Evolutionary conservation across 1,284 basidiomycete species (phyloP).

Genomic region (Wolfiporia cocos): DNA sequence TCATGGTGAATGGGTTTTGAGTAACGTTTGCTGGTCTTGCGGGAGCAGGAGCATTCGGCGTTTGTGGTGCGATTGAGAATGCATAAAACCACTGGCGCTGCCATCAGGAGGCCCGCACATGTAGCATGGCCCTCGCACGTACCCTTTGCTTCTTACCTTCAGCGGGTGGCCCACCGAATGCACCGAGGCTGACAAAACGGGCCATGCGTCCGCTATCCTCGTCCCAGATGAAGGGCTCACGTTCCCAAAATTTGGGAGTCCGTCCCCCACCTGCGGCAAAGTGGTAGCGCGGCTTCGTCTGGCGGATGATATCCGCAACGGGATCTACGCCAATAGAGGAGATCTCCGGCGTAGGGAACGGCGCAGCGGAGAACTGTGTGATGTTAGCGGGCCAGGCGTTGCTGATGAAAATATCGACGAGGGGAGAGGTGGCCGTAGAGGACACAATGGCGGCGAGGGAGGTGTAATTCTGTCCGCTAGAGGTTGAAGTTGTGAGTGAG

Average conservation of each 20-base stretch:
- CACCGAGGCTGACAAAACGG: slow-evolving; percentile 79
- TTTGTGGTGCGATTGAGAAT: slow-evolving; percentile 51
- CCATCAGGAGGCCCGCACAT: neutral
- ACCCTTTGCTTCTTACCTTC: slow-evolving; percentile 81
- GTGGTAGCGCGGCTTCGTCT: slow-evolving; percentile 73
- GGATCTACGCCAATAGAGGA: slow-evolving; percentile 44
- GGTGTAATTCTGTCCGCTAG: slow-evolving; percentile 39
- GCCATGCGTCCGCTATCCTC: slow-evolving; percentile 63
- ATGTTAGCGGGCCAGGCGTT: slow-evolving; percentile 74
- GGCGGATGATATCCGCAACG: slow-evolving; percentile 61
- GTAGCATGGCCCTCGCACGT: slow-evolving; percentile 16
- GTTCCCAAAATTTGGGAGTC: slow-evolving; percentile 81
- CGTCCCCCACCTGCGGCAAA: slow-evolving; percentile 58
- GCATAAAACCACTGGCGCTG: slow-evolving; percentile 68
- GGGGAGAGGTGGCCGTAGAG: slow-evolving; percentile 49
- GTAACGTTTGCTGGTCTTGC: slow-evolving; percentile 63
- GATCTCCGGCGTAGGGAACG: slow-evolving; percentile 42
- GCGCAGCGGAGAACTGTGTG: slow-evolving; percentile 52
- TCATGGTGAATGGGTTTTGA: slow-evolving; percentile 63
- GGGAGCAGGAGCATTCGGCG: slow-evolving; percentile 22
- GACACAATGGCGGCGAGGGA: slow-evolving; percentile 69
- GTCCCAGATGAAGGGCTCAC: slow-evolving; percentile 85
- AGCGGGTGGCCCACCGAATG: slow-evolving; percentile 66
- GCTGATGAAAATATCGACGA: slow-evolving; percentile 81
- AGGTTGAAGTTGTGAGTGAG: slow-evolving; percentile 44